Evolutionary conservation across 2,329 filamentous ascomycete genomes (phyloP), one percentile per base, ranked within the genome.

Genomic region (Zasmidium citrigriseum): DNA sequence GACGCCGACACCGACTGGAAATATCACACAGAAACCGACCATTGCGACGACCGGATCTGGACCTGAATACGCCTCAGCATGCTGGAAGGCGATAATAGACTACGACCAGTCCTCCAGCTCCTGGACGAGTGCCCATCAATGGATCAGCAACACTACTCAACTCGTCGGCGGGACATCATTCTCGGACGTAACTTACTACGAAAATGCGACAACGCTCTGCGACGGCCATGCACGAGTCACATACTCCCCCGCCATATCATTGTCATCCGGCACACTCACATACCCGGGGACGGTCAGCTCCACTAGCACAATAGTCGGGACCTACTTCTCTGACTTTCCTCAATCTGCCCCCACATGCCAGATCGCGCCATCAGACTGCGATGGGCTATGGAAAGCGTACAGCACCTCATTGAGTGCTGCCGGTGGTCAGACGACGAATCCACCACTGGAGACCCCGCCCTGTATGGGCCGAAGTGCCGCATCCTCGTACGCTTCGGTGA

Each of bases 191-290:
- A 70, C 67, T 7, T 69, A 68, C 49, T 70, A 69, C 48, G 62
- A 61, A 21, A 67, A 68, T 51, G 66, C 66, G 10, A 66, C 66
- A 5, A 72, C 70, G 1, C 57, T 71, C 5, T 72, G 70, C 60
- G 70, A 72, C 59, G 67, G 65, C 10, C 62, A 68, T 53, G 60
- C 70, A 2, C 63, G 70, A 10, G 65, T 71, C 3, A 62, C 58
- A 5, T 64, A 66, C 20, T 68, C 65, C 1, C 67, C 68, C 4
- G 67, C 65, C 2, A 60, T 62, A 11, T 57, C 58, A 1, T 52
- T 66, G 20, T 67, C 63, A 1, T 63, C 61, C 9, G 59, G 46
- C 1, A 63, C 50, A 10, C 54, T 51, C 11, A 67, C 63, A 7
- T 45, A 60, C 14, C 38, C 52, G 2, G 53, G 56, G 3, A 52